Evolutionary conservation across 768 basidiomycete species (phyloP).

Genomic region (Leccinum barrowsii): DNA sequence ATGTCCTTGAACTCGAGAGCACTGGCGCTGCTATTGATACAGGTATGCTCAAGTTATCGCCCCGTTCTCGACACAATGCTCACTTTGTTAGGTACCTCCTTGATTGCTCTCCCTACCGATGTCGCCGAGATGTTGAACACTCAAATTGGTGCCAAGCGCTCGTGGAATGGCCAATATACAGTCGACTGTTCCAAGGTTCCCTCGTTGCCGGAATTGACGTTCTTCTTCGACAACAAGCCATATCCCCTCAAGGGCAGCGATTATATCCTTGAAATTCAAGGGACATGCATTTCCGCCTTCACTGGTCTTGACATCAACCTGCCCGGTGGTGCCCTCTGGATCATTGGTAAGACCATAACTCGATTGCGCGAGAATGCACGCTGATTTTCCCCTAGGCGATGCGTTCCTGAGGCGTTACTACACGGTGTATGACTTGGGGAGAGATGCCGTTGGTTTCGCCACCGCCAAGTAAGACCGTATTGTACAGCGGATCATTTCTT

Average conservation of each 20-base stretch:
- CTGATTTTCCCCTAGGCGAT: conserved; percentile 49
- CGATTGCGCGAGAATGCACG: background rate
- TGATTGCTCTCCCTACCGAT: conserved; percentile 91
- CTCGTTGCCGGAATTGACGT: conserved; percentile 76
- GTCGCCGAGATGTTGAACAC: conserved; percentile 97
- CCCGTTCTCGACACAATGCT: background rate
- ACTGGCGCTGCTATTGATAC: conserved; percentile 94
- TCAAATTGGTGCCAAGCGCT: conserved; percentile 89
- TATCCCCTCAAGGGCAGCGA: conserved; percentile 81
- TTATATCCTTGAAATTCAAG: conserved; percentile 87
- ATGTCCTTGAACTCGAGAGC: conserved; percentile 84
- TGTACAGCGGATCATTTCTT: background rate
- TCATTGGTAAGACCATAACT: conserved; percentile 58
- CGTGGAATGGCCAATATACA: conserved; percentile 95
- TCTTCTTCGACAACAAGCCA: conserved; percentile 77
- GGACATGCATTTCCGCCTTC: conserved; percentile 93
- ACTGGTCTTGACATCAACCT: conserved; percentile 87
- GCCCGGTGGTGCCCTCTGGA: conserved; percentile 81
- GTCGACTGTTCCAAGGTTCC: conserved; percentile 86
- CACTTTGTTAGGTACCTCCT: conserved; percentile 66
- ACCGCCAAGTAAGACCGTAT: conserved; percentile 28
- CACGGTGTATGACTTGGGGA: conserved; percentile 84
- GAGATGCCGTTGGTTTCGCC: conserved; percentile 84
- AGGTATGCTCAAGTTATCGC: conserved; percentile 40
- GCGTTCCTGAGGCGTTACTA: conserved; percentile 90